phyloP scores from a whole-genome alignment of 2,329 filamentous ascomycete genomes.

The Pseudogymnoascus sp. region DNA sequence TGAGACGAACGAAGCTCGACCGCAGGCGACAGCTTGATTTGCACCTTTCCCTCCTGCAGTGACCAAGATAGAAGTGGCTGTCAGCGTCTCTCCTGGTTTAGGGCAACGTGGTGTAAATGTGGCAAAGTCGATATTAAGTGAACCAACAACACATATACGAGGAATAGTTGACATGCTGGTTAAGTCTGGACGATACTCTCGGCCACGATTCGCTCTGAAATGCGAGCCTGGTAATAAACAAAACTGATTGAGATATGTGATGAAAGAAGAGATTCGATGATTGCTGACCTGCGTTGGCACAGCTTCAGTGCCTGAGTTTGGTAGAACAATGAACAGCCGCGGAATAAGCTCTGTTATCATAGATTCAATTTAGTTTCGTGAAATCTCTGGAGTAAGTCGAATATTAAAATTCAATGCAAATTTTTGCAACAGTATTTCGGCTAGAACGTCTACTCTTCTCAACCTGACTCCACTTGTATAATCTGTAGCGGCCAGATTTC shows the following conservation, averaged over 20 bases:
- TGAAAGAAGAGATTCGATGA: background rate
- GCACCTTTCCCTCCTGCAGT: conserved; percentile 13
- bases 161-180: conserved; percentile 46
- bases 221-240: background rate
- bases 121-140: conserved; percentile 13
- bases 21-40: conserved; percentile 14
- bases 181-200: background rate
- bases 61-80: conserved; percentile 12
- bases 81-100: conserved; percentile 11
- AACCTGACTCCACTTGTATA: background rate
- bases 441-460: background rate
- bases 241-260: background rate
- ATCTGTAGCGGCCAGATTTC: background rate
- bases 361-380: background rate
- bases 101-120: conserved; percentile 12
- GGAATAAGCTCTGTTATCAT: background rate
- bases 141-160: conserved; percentile 13
- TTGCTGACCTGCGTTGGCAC: background rate
- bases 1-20: conserved; percentile 5
- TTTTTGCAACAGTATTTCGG: background rate
- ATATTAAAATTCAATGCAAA: background rate
- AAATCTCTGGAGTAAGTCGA: background rate
- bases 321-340: background rate
- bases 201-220: background rate
- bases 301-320: background rate